Evolutionary conservation across 768 basidiomycete species (phyloP).

Genomic region (Pleurotus tuber-regium): DNA sequence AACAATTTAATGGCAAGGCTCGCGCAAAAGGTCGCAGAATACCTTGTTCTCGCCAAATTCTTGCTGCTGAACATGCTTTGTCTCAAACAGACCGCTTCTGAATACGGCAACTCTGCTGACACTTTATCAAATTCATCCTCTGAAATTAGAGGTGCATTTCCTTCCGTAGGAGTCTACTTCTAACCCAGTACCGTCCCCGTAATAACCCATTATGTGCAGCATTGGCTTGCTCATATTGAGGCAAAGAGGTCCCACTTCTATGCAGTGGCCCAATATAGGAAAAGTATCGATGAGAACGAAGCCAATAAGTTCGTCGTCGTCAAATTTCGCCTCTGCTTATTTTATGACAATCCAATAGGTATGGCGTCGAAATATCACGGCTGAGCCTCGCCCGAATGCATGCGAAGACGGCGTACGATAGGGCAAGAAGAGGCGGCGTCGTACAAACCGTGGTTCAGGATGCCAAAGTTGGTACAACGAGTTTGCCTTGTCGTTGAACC

Average conservation of each 20-base stretch:
- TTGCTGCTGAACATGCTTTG: constrained; percentile 11
- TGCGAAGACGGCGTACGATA: constrained; percentile 69
- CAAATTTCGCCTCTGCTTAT: too few relatives aligned
- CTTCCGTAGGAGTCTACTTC: constrained; percentile 41
- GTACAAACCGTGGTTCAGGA: constrained; percentile 70
- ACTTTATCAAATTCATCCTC: constrained; percentile 41
- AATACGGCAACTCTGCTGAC: constrained; percentile 55
- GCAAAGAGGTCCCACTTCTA: constrained; percentile 84
- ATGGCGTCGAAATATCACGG: constrained; percentile 84
- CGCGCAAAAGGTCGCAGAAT: constrained; percentile 57
- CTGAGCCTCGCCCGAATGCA: constrained; percentile 63
- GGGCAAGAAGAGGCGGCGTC: constrained; percentile 61
- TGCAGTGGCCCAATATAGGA: constrained; percentile 86
- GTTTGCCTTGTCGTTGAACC: not conserved
- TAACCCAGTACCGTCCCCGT: not conserved
- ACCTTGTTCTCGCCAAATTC: not conserved
- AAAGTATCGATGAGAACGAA: constrained; percentile 86
- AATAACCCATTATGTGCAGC: constrained; percentile 42
- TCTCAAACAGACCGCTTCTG: constrained; percentile 51
- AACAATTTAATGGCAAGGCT: constrained; percentile 83
- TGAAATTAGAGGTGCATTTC: constrained; percentile 45
- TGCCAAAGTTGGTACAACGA: constrained; percentile 54
- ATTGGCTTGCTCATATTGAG: constrained; percentile 79
- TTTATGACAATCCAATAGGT: too few relatives aligned
- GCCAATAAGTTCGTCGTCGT: constrained; percentile 64